Base-by-base conservation (phyloP, 202 grass and related monocot species). In the Dendrocalamus latiflorus region DNA sequence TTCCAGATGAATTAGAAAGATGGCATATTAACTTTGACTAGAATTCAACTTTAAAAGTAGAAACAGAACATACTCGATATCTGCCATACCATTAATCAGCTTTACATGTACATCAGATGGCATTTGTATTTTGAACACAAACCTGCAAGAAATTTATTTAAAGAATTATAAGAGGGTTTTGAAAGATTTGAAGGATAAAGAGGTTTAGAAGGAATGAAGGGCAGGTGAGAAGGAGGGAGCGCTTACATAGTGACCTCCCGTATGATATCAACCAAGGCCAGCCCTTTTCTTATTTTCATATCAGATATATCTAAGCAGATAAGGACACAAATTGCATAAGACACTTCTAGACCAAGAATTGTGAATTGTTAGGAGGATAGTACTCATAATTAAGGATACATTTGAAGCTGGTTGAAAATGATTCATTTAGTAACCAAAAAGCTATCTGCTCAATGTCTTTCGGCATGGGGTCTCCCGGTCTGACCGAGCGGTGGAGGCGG, bases 91-190 rank as follows among this genome's bases (percentile, higher is more conserved):
- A 87, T 98, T 98, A 42, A 98, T 94, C 75, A 98, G 79, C 76
- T 93, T 93, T 30, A 30, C 89, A 77, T 89, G 89, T 76, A 93
- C 81, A 80, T 87, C 71, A 1, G 89, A 88, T 85, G 95, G 93
- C 93, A 98, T 95, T 78, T 98, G 71, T 91, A 98, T 98, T 83
- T 93, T 95, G 89, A 98, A 98, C 44, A 98, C 91, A 90, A 98
- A 95, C 95, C 91, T 98, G 87, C 61, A 90, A 82, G 30, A 69
- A 65, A 74, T 17, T 34, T 13, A 68, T 55, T 66, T 30, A 63
- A 81, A 28, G 21, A 48, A 37, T 74, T 76, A 80, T 30, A 83
- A 64, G 36, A 30, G 22, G 38, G n/a, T 20, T 81, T 63, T 12
- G 21, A 1, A 30, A 12, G n/a, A 49, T 68, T 24, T 64, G 21